Conservation (phyloP, 371 early-diverging fungal genomes). For the Smittium mucronatum region DNA sequence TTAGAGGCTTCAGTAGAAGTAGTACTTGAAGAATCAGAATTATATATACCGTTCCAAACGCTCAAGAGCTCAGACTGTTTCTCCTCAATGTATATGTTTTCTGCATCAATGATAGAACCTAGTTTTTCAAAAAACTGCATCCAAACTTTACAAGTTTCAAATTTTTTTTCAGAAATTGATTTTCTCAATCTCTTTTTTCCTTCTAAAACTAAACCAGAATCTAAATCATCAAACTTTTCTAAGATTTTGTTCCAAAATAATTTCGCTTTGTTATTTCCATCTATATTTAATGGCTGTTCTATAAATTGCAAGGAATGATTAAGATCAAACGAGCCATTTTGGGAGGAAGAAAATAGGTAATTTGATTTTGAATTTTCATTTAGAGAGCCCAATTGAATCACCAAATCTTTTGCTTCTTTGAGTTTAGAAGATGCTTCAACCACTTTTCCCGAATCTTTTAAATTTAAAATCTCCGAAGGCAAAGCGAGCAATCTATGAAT, state of each 20-base stretch:
- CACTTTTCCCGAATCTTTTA: not conserved
- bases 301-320: not conserved
- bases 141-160: conserved; percentile 1
- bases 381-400: not conserved
- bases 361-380: not conserved
- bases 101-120: not conserved
- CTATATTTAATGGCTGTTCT: not conserved
- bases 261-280: not conserved
- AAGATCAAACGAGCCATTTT: not conserved
- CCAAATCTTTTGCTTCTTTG: not conserved
- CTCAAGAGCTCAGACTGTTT: not conserved
- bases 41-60: not conserved
- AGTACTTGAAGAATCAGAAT: not conserved
- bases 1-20: not conserved
- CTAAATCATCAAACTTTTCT: not conserved
- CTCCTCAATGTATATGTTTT: not conserved
- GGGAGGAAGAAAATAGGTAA: not conserved
- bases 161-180: not conserved
- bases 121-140: not conserved
- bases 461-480: not conserved
- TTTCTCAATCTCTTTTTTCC: not conserved
- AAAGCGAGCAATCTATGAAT: not conserved
- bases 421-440: not conserved
- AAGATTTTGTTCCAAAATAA: not conserved
- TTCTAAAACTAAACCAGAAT: not conserved